Percentiles rank a stretch among this genome's conserved stretches.
These are phyloP conservation scores for Coleophoma eucalyptorum DNA, from an alignment of 2,329 filamentous ascomycete species.

Conservation along the genomic window DNA sequence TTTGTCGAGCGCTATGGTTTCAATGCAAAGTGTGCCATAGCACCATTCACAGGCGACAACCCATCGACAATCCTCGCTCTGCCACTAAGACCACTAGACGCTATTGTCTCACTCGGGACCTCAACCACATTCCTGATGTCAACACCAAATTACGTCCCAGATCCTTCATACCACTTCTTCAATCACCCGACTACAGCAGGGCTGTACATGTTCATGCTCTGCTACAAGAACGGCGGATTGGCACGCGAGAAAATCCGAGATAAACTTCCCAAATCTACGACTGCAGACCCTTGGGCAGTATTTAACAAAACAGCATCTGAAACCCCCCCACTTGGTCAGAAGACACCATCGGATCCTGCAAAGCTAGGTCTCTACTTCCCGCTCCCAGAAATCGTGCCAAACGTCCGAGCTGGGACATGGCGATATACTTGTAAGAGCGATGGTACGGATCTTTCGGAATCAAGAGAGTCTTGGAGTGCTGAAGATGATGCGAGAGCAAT, in stretches of 20 bases:
- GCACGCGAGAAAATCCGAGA: conserved; percentile 89
- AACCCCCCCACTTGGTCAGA: conserved; percentile 66
- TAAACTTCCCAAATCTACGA: conserved; percentile 55
- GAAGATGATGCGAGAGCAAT: conserved; percentile 79
- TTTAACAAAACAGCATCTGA: conserved; percentile 74
- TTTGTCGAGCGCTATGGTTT: conserved; percentile 80
- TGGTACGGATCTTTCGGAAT: conserved; percentile 44
- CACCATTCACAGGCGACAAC: conserved; percentile 93
- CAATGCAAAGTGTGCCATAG: conserved; percentile 67
- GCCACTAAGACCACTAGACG: conserved; percentile 81
- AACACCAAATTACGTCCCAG: conserved; percentile 84
- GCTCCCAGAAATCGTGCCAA: conserved; percentile 92
- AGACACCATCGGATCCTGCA: conserved; percentile 51
- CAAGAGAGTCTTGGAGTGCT: conserved; percentile 45
- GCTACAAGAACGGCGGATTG: conserved; percentile 97
- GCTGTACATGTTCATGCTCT: conserved; percentile 99
- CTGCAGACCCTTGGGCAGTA: conserved; percentile 63
- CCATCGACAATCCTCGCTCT: conserved; percentile 90
- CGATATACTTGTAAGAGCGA: conserved; percentile 63
- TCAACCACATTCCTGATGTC: conserved; percentile 98
- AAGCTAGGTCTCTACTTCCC: conserved; percentile 94
- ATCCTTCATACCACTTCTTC: conserved; percentile 94
- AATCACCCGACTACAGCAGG: conserved; percentile 90
- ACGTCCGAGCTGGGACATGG: conserved; percentile 82
- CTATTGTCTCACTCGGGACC: conserved; percentile 91